Conservation (phyloP, 345 rosid species). For the Pistacia vera region DNA sequence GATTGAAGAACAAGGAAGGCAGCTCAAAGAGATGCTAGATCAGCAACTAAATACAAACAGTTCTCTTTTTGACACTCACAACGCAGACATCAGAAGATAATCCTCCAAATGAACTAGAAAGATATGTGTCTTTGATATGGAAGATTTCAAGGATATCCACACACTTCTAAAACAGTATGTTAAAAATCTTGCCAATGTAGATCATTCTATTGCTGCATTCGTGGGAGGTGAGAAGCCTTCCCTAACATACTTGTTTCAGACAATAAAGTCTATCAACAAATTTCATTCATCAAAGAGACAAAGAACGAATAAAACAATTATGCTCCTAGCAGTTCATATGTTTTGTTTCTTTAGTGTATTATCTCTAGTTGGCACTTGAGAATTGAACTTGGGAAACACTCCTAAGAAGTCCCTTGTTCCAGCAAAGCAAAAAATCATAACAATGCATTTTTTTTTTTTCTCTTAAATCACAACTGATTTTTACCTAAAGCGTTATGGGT, state of each 20-base stretch:
- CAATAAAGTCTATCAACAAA: background rate
- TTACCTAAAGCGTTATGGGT: too few relatives aligned
- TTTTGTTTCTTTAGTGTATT: too few relatives aligned
- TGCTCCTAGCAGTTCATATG: too few relatives aligned
- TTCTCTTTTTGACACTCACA: background rate
- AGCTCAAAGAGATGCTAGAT: slow-evolving; percentile 29
- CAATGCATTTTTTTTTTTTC: too few relatives aligned
- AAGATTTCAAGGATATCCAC: slow-evolving; percentile 10
- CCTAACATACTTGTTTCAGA: background rate
- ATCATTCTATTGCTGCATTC: too few relatives aligned
- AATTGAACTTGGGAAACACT: too few relatives aligned
- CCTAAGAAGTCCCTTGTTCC: too few relatives aligned
- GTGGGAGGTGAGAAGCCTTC: background rate
- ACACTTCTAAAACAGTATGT: background rate
- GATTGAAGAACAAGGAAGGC: slow-evolving; percentile 43
- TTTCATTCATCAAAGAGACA: background rate
- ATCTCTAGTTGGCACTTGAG: too few relatives aligned
- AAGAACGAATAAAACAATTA: too few relatives aligned
- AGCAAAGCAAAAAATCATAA: too few relatives aligned
- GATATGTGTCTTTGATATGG: background rate
- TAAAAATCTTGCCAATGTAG: background rate
- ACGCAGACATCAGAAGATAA: slow-evolving; percentile 1
- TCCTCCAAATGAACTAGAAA: background rate
- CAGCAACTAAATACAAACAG: slow-evolving; percentile 20
- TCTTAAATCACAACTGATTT: too few relatives aligned